phyloP scores from a whole-genome alignment of 768 basidiomycete genomes.

The Pholiota microspora region DNA sequence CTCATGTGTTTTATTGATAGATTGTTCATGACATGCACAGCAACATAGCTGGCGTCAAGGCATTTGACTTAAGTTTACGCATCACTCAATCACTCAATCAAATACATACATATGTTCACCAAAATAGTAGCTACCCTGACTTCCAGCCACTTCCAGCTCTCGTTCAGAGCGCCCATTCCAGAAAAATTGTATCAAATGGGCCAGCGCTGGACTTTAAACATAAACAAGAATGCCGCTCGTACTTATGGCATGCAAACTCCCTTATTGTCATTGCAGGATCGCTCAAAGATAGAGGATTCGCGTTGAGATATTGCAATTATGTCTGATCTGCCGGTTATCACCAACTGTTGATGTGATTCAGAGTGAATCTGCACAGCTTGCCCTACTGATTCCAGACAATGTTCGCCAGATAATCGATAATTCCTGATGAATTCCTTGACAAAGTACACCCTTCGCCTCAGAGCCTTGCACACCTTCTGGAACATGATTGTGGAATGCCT shows the following conservation, averaged over 20 bases:
- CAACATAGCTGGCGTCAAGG: constrained; percentile 5
- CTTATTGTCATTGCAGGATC: not conserved
- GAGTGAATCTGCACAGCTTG: not conserved
- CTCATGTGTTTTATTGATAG: constrained; percentile 6
- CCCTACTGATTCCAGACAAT: not conserved
- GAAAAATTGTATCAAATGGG: not conserved
- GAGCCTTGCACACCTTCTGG: not conserved
- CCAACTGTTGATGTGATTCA: not conserved
- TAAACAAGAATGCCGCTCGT: not conserved
- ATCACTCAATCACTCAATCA: not conserved
- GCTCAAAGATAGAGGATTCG: not conserved
- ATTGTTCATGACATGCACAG: constrained; percentile 18
- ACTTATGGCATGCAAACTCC: not conserved
- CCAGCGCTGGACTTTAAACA: not conserved
- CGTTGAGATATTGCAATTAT: too few relatives aligned
- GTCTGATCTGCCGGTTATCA: not conserved
- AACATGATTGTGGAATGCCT: too few relatives aligned
- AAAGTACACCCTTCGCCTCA: not conserved
- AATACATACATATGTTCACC: not conserved
- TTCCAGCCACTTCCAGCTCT: too few relatives aligned
- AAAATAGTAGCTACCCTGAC: constrained; percentile 4
- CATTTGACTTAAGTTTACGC: not conserved
- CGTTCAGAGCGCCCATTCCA: not conserved
- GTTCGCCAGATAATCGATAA: not conserved
- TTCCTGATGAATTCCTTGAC: not conserved